phyloP scores from a whole-genome alignment of 2,329 filamentous ascomycete genomes.

The Epichloe sp. region DNA sequence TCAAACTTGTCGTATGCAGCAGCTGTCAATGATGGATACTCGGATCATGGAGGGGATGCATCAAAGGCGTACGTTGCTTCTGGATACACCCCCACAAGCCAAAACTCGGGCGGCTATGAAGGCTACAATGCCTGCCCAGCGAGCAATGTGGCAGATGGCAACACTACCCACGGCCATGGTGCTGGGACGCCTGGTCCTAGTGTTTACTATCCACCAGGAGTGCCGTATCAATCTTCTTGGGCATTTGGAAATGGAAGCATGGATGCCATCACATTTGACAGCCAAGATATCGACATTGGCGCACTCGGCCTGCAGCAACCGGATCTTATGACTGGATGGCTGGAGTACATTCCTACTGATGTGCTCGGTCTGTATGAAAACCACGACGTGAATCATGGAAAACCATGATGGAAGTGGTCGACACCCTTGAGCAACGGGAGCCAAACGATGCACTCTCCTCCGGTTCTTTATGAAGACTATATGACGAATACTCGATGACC shows the following conservation, averaged over 20 bases:
- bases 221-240: conserved; percentile 19
- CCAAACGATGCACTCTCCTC: no score
- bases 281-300: conserved; percentile 64
- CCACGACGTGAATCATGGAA: conserved; percentile 16
- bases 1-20: conserved; percentile 13
- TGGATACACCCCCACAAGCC: conserved; percentile 28
- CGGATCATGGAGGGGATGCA: conserved; percentile 16
- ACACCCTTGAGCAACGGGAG: neutral
- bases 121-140: conserved; percentile 29
- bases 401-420: conserved; percentile 1
- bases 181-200: neutral
- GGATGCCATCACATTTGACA: conserved; percentile 56
- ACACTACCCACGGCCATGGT: neutral
- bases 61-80: conserved; percentile 20
- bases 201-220: conserved; percentile 16
- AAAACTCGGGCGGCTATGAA: conserved; percentile 30
- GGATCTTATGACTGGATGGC: conserved; percentile 57
- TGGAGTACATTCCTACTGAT: conserved; percentile 59
- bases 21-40: conserved; percentile 18
- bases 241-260: conserved; percentile 21
- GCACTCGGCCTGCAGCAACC: conserved; percentile 42
- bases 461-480: no score
- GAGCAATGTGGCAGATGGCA: conserved; percentile 25
- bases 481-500: neutral
- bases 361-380: conserved; percentile 43